Percentiles rank a stretch among this genome's conserved stretches.
Conservation (phyloP, 139 green algal genomes). For the Chlorella sp. region DNA sequence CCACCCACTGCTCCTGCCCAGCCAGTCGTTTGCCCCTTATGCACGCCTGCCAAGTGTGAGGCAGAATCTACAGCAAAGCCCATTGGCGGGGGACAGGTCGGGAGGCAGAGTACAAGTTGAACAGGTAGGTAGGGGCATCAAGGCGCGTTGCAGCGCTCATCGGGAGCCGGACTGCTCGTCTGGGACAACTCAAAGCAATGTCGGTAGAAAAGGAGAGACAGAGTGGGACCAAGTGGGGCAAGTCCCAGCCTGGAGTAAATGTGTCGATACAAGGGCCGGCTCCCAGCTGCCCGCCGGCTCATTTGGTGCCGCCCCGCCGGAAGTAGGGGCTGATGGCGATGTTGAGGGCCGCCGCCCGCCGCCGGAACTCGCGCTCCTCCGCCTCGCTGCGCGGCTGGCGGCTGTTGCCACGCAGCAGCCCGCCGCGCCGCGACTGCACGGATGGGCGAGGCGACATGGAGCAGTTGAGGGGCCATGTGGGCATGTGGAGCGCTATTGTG, state of each 20-base stretch:
- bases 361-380: conserved; percentile 52
- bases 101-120: not conserved
- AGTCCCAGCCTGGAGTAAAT: too few species aligned
- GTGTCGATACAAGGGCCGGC: not conserved
- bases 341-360: conserved; percentile 51
- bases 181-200: too few species aligned
- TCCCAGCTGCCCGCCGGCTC: not conserved
- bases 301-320: not conserved
- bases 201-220: too few species aligned
- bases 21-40: too few species aligned
- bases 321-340: conserved; percentile 59
- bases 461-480: not conserved
- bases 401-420: not conserved
- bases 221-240: too few species aligned
- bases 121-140: not conserved
- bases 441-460: not conserved
- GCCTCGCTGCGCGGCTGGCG: conserved; percentile 19
- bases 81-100: too few species aligned
- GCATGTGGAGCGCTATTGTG: too few species aligned
- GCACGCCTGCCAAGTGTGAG: too few species aligned
- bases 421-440: conserved; percentile 1
- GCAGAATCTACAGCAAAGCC: too few species aligned
- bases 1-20: too few species aligned
- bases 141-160: too few species aligned
- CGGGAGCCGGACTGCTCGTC: too few species aligned